Percentiles rank a stretch among this genome's conserved stretches.
Evolutionary conservation across 768 basidiomycete genomes (phyloP).

Genomic region (Pulveroboletus ravenelii): DNA sequence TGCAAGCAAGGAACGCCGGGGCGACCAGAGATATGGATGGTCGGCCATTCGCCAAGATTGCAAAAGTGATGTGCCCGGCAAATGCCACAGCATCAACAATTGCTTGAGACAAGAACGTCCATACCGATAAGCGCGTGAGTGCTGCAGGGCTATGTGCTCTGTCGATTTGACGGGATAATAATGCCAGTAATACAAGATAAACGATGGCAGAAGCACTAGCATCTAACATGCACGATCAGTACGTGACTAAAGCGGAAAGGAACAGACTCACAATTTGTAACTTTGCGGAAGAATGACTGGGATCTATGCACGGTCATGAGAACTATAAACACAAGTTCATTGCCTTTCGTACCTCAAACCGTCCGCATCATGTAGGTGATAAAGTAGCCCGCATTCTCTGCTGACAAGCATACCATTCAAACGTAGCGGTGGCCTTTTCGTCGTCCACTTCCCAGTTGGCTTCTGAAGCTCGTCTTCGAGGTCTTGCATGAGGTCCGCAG

Average conservation of each 20-base stretch:
- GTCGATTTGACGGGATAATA: slow-evolving; percentile 73
- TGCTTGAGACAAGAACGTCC: slow-evolving; percentile 77
- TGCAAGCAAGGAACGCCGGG: slow-evolving; percentile 78
- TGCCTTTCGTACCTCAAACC: slow-evolving; percentile 55
- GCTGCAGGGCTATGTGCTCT: slow-evolving; percentile 73
- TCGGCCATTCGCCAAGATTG: slow-evolving; percentile 76
- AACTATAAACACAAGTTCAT: neutral
- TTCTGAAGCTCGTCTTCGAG: slow-evolving; percentile 69
- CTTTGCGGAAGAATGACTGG: slow-evolving; percentile 67
- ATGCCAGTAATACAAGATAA: slow-evolving; percentile 60
- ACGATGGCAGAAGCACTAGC: slow-evolving; percentile 63
- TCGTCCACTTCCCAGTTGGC: slow-evolving; percentile 68
- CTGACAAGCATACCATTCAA: slow-evolving; percentile 69
- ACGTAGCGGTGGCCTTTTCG: slow-evolving; percentile 49
- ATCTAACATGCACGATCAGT: slow-evolving; percentile 42
- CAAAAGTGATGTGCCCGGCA: slow-evolving; percentile 84
- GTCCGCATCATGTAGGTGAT: slow-evolving; percentile 58
- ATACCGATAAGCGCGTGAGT: slow-evolving; percentile 73
- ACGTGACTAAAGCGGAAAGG: neutral
- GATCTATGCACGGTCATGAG: slow-evolving; percentile 34
- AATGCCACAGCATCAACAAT: slow-evolving; percentile 81
- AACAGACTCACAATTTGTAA: slow-evolving; percentile 52
- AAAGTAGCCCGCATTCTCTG: slow-evolving; percentile 73
- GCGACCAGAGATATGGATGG: slow-evolving; percentile 78
- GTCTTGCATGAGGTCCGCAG: slow-evolving; percentile 56